Evolutionary conservation across 2,329 filamentous ascomycete species (phyloP).

Genomic region (Fusarium virguliforme): DNA sequence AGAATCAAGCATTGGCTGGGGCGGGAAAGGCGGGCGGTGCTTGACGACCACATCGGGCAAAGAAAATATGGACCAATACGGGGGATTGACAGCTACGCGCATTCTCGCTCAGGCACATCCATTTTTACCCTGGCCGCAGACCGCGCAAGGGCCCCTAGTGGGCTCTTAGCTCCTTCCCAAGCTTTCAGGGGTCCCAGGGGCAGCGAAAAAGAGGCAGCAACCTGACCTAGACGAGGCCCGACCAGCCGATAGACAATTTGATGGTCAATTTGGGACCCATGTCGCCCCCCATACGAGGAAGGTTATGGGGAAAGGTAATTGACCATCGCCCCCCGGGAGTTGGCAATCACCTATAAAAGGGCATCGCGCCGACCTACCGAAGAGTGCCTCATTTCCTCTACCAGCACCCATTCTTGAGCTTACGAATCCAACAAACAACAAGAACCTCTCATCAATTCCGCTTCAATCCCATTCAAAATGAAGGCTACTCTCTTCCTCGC

Average conservation of each 20-base stretch:
- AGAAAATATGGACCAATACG: constrained; percentile 14
- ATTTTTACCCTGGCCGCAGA: neutral
- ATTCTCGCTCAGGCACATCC: constrained; percentile 3
- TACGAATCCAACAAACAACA: neutral
- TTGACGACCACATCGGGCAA: neutral
- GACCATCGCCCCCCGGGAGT: constrained; percentile 8
- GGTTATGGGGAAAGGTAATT: constrained; percentile 13
- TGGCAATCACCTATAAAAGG: constrained; percentile 8
- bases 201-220: constrained; percentile 1
- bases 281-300: neutral
- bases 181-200: constrained; percentile 35
- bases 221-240: neutral
- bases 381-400: neutral
- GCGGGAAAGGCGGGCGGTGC: neutral
- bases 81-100: constrained; percentile 34
- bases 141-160: constrained; percentile 12
- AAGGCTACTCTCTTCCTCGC: constrained; percentile 58
- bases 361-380: constrained; percentile 6
- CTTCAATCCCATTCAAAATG: constrained; percentile 55
- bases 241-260: constrained; percentile 16
- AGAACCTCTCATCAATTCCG: constrained; percentile 22
- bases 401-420: constrained; percentile 1
- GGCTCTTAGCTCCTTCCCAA: neutral
- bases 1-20: constrained; percentile 7
- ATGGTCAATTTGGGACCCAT: constrained; percentile 8